Percentiles rank a stretch among this genome's conserved stretches.
These are phyloP conservation scores for Aspergillus pseudotamarii DNA, from an alignment of 2,329 filamentous ascomycete genomes.

Conservation along the genomic window DNA sequence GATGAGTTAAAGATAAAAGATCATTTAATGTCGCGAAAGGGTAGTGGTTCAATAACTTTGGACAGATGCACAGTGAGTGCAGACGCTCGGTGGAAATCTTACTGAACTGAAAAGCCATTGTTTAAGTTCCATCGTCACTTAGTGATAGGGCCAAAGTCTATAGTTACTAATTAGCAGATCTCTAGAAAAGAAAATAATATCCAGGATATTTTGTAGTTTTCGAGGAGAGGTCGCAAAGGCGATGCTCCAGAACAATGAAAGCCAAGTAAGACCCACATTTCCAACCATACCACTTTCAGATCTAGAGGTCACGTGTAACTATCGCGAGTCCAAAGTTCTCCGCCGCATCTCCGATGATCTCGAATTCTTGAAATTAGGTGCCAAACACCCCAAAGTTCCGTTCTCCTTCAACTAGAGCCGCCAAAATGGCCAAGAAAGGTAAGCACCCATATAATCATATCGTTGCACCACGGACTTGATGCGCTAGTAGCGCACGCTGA, in stretches of 20 bases:
- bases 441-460: conserved; percentile 8
- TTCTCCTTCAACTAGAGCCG: conserved; percentile 4
- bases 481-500: neutral
- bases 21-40: neutral
- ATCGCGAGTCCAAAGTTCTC: conserved; percentile 14
- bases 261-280: neutral
- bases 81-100: neutral
- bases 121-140: neutral
- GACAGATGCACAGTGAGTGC: neutral
- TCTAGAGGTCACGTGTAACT: neutral
- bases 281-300: neutral
- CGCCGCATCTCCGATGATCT: conserved; percentile 15
- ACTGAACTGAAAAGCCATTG: neutral
- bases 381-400: neutral
- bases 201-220: neutral
- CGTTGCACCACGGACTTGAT: neutral
- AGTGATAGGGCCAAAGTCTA: neutral
- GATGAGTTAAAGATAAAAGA: neutral
- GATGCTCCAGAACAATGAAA: neutral
- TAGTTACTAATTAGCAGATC: neutral
- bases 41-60: neutral
- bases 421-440: conserved; percentile 51
- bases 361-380: conserved; percentile 4
- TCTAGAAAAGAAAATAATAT: neutral
- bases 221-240: neutral